These are phyloP conservation scores for Psophocarpus tetragonolobus DNA, from an alignment of 306 rosid species.

Conservation along the genomic window DNA sequence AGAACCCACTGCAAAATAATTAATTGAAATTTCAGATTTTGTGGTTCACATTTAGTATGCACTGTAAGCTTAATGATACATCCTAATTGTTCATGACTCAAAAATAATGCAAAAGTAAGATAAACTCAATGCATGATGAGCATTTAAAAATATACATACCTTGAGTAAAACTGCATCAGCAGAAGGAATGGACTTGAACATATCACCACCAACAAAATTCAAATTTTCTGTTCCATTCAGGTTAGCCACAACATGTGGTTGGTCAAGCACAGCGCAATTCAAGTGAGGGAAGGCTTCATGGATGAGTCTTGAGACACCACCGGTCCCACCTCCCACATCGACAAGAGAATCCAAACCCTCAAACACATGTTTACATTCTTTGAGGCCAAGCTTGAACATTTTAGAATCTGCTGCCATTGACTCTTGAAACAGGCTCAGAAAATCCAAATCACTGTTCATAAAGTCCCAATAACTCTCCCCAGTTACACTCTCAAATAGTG, in stretches of 20 bases:
- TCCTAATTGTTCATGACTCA: too few relatives aligned
- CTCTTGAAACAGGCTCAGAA: constrained; percentile 21
- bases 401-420: constrained; percentile 54
- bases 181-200: constrained; percentile 52
- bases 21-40: neutral
- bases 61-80: too few relatives aligned
- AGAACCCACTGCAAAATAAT: constrained; percentile 37
- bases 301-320: constrained; percentile 39
- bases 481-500: constrained; percentile 36
- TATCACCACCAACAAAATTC: constrained; percentile 56
- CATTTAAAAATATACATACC: too few relatives aligned
- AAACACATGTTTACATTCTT: constrained; percentile 46
- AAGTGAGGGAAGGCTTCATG: constrained; percentile 46
- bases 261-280: constrained; percentile 55
- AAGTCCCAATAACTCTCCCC: constrained; percentile 46
- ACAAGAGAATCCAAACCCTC: constrained; percentile 45
- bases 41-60: too few relatives aligned
- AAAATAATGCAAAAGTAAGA: too few relatives aligned
- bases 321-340: constrained; percentile 53
- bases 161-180: constrained; percentile 53
- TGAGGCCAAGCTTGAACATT: constrained; percentile 43
- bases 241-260: constrained; percentile 51
- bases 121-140: too few relatives aligned
- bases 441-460: constrained; percentile 22
- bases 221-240: constrained; percentile 33